Conservation (phyloP, 352 stramenopile genomes). For the Phytopythium vexans region DNA sequence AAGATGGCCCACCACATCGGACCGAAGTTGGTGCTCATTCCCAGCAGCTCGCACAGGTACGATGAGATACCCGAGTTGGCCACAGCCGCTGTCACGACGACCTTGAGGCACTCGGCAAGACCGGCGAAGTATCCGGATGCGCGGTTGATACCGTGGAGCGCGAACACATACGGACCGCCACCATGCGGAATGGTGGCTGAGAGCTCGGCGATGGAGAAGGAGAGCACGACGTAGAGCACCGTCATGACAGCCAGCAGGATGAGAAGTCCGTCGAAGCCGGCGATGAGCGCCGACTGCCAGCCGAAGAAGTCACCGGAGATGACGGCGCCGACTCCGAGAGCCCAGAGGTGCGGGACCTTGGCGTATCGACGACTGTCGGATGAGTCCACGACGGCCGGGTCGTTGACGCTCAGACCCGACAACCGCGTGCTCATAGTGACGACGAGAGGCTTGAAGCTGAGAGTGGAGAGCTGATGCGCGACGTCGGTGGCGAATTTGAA, state of each 20-base stretch:
- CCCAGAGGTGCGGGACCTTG: slow-evolving; percentile 56
- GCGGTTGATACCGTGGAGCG: slow-evolving; percentile 49
- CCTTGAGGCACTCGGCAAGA: slow-evolving; percentile 55
- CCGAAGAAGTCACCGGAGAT: slow-evolving; percentile 65
- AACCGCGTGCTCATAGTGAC: slow-evolving; percentile 13
- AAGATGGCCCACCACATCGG: slow-evolving; percentile 53
- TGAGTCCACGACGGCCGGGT: slow-evolving; percentile 5
- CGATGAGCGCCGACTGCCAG: slow-evolving; percentile 48
- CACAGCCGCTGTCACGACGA: slow-evolving; percentile 48
- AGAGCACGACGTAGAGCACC: slow-evolving; percentile 57
- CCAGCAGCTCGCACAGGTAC: slow-evolving; percentile 53
- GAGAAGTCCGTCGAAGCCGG: slow-evolving; percentile 52
- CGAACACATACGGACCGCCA: slow-evolving; percentile 57
- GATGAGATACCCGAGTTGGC: slow-evolving; percentile 53
- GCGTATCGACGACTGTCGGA: slow-evolving; percentile 34
- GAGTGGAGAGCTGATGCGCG: neutral
- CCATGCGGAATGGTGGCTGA: slow-evolving; percentile 46
- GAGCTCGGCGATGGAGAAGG: slow-evolving; percentile 63
- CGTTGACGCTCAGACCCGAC: slow-evolving; percentile 23
- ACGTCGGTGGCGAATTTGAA: slow-evolving; percentile 9
- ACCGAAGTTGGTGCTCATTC: slow-evolving; percentile 24
- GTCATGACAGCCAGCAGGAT: slow-evolving; percentile 53
- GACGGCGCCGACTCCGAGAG: slow-evolving; percentile 53
- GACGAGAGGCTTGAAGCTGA: neutral
- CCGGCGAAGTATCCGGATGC: slow-evolving; percentile 51